Evolutionary conservation across 495 filamentous ascomycete species (phyloP).

Genomic region (Amorphotheca resinae): DNA sequence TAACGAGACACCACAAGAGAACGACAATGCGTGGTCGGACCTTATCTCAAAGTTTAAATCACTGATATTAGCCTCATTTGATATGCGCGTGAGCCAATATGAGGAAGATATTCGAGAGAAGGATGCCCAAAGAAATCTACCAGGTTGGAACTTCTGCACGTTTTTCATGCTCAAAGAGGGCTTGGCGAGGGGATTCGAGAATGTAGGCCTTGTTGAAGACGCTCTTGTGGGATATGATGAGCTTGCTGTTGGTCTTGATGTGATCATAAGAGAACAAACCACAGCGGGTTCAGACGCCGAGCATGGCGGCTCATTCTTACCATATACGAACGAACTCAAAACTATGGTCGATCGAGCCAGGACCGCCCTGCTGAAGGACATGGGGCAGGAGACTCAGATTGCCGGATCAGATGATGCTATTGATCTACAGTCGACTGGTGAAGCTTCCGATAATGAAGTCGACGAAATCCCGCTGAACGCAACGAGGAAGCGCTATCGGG

Average conservation of each 20-base stretch:
- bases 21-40: constrained; percentile 65
- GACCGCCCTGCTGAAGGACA: constrained; percentile 20
- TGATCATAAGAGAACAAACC: constrained; percentile 63
- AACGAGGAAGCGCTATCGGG: constrained; percentile 71
- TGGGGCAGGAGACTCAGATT: constrained; percentile 7
- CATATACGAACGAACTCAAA: constrained; percentile 59
- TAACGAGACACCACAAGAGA: constrained; percentile 53
- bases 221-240: constrained; percentile 89
- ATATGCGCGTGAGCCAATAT: constrained; percentile 82
- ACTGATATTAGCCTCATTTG: constrained; percentile 79
- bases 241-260: constrained; percentile 71
- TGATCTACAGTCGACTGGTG: constrained; percentile 31
- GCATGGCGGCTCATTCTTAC: constrained; percentile 53
- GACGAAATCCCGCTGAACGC: constrained; percentile 56
- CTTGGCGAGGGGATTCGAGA: constrained; percentile 85
- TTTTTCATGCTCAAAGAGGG: constrained; percentile 98
- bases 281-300: constrained; percentile 36
- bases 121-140: constrained; percentile 74
- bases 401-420: constrained; percentile 32
- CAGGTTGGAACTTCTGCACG: constrained; percentile 98
- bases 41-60: constrained; percentile 76
- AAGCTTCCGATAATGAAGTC: constrained; percentile 19
- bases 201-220: constrained; percentile 90
- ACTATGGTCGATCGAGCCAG: constrained; percentile 39
- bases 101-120: constrained; percentile 95